phyloP scores from a whole-genome alignment of 2,329 filamentous ascomycete species.

The Lachnellula hyalina region DNA sequence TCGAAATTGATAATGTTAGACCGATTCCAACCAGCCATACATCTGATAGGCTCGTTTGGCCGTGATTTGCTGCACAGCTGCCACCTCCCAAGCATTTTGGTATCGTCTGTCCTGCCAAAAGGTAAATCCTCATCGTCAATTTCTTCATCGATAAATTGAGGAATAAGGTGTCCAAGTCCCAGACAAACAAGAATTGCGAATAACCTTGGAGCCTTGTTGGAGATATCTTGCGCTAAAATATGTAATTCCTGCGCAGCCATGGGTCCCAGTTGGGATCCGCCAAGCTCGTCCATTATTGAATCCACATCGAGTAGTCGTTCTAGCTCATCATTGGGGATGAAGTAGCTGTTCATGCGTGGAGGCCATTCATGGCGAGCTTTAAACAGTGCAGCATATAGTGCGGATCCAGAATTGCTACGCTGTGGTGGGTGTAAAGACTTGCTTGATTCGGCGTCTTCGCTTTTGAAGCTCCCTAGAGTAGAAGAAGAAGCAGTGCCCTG shows the following conservation, averaged over 20 bases:
- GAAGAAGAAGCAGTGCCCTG: background rate
- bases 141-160: background rate
- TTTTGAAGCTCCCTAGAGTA: background rate
- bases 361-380: background rate
- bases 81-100: background rate
- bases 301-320: background rate
- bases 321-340: background rate
- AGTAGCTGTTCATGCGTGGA: background rate
- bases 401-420: background rate
- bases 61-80: conserved; percentile 1
- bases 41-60: background rate
- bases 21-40: conserved; percentile 2
- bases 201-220: background rate
- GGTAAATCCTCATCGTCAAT: conserved; percentile 3
- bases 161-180: background rate
- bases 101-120: background rate
- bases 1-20: background rate
- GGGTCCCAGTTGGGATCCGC: background rate
- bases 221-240: background rate
- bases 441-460: background rate
- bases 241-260: background rate
- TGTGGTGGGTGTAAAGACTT: background rate
- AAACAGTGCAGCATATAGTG: background rate
- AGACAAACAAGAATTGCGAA: conserved; percentile 4
- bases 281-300: background rate